Percentiles rank a stretch among this genome's conserved stretches.
These are phyloP conservation scores for Sindora glabra DNA, from an alignment of 306 rosid genomes.

Conservation along the genomic window DNA sequence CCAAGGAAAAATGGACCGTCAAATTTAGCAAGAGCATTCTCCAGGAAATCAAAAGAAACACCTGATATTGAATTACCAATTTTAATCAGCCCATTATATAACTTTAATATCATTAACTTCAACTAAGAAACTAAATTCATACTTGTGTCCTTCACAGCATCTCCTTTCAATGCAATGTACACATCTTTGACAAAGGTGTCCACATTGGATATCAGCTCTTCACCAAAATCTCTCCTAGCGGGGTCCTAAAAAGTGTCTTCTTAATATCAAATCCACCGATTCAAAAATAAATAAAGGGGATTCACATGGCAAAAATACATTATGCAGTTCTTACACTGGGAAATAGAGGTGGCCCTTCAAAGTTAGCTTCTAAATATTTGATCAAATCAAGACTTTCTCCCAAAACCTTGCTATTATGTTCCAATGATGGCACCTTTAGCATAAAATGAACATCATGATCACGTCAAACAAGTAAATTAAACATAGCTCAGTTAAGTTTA, in stretches of 20 bases:
- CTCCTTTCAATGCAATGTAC: conserved; percentile 21
- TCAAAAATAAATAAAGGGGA: not conserved
- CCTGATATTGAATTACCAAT: conserved; percentile 18
- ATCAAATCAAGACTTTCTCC: conserved; percentile 62
- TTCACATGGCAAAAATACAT: not conserved
- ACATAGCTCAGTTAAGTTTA: not conserved
- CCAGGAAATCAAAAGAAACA: conserved; percentile 53
- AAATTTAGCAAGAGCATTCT: conserved; percentile 44
- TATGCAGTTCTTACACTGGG: conserved; percentile 28
- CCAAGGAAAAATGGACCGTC: conserved; percentile 64
- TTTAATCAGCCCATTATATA: not conserved
- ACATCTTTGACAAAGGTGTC: conserved; percentile 26
- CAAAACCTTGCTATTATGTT: conserved; percentile 49
- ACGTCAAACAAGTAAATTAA: not conserved
- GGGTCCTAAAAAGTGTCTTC: conserved; percentile 24
- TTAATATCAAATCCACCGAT: not conserved
- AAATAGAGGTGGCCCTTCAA: conserved; percentile 31
- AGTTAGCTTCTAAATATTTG: conserved; percentile 42
- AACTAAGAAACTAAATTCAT: conserved; percentile 3
- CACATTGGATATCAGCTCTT: conserved; percentile 32
- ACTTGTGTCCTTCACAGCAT: conserved; percentile 16
- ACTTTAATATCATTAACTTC: not conserved
- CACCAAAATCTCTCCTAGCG: conserved; percentile 30
- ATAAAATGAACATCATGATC: not conserved
- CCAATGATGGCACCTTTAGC: conserved; percentile 53